Evolutionary conservation across 371 early-diverging fungal species (phyloP).

Genomic region (Thermomucor indicae-seudaticae): DNA sequence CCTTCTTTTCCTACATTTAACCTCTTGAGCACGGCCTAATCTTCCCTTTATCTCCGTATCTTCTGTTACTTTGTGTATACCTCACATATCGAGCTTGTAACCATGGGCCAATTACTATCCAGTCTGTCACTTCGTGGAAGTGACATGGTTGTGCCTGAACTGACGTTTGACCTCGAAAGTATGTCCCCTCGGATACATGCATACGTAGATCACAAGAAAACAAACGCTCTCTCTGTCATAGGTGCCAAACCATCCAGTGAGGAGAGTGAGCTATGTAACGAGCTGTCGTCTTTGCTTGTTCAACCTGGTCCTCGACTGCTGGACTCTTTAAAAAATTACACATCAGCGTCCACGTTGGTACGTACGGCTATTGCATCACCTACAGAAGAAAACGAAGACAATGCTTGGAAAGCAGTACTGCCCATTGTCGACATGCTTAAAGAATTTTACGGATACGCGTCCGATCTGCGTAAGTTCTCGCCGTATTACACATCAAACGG

Average conservation of each 20-base stretch:
- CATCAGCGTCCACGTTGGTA: conserved; percentile 35
- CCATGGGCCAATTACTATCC: conserved; percentile 42
- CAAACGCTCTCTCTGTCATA: too few relatives aligned
- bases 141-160: conserved; percentile 41
- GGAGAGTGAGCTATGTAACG: conserved; percentile 47
- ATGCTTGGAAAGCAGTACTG: conserved; percentile 79
- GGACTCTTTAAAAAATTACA: conserved; percentile 49
- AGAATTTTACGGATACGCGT: conserved; percentile 75
- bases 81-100: background rate
- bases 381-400: conserved; percentile 75
- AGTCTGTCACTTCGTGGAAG: conserved; percentile 33
- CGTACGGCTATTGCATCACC: conserved; percentile 81
- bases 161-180: conserved; percentile 51
- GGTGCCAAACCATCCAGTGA: conserved; percentile 50
- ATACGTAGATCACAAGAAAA: too few relatives aligned
- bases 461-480: conserved; percentile 55
- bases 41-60: too few relatives aligned
- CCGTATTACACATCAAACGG: background rate
- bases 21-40: too few relatives aligned
- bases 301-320: conserved; percentile 45
- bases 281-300: conserved; percentile 41
- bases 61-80: too few relatives aligned
- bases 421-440: conserved; percentile 82
- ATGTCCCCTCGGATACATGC: conserved; percentile 18
- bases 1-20: too few relatives aligned